phyloP scores from a whole-genome alignment of 495 filamentous ascomycete genomes.

The Penicillium samsonianum region DNA sequence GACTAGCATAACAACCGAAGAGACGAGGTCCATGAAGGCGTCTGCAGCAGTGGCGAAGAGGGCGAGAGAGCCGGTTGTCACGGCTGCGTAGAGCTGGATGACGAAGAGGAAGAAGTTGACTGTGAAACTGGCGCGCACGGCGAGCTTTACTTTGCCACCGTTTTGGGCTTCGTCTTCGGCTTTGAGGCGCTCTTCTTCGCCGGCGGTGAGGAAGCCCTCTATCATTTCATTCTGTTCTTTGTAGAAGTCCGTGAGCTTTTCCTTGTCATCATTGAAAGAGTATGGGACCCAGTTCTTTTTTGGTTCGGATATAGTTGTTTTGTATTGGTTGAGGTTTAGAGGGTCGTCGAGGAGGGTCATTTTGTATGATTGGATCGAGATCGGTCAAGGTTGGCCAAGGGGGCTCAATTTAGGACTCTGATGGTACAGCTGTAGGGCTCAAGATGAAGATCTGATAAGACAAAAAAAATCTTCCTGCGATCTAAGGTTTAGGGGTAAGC shows the following conservation, averaged over 20 bases:
- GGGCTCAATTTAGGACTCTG: neutral
- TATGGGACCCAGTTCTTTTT: constrained; percentile 14
- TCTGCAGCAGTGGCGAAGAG: constrained; percentile 60
- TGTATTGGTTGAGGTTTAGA: constrained; percentile 21
- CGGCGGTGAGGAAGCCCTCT: constrained; percentile 54
- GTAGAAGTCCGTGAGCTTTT: constrained; percentile 42
- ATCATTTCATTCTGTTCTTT: constrained; percentile 56
- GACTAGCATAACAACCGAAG: constrained; percentile 56
- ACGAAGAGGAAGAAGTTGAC: constrained; percentile 57
- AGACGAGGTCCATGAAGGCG: constrained; percentile 62
- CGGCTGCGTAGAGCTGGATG: constrained; percentile 59
- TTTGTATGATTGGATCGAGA: constrained; percentile 6
- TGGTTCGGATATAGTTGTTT: constrained; percentile 8
- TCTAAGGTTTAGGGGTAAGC: constrained; percentile 3
- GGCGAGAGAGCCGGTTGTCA: constrained; percentile 56
- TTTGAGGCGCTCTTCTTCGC: constrained; percentile 51
- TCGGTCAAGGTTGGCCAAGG: neutral
- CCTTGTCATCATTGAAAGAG: constrained; percentile 1
- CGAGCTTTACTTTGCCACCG: constrained; percentile 56
- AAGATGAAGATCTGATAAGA: constrained; percentile 8
- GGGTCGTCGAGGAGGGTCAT: constrained; percentile 14
- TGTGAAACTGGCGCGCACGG: constrained; percentile 53
- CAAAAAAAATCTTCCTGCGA: neutral
- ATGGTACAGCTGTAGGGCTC: neutral
- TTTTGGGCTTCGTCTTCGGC: constrained; percentile 50